Conservation (phyloP, 108 stramenopile genomes). For the Fragilaria crotonensis region DNA sequence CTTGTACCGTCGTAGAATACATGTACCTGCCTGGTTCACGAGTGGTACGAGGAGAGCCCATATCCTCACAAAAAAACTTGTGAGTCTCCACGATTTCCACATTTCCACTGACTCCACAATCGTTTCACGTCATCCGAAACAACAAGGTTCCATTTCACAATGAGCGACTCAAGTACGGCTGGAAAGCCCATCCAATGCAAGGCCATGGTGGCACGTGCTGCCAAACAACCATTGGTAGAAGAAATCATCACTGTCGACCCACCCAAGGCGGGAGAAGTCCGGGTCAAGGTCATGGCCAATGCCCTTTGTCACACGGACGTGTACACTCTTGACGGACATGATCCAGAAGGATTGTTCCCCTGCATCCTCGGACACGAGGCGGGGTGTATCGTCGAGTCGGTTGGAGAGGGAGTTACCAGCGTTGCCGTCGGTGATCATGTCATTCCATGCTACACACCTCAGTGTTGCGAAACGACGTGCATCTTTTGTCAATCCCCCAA, state of each 20-base stretch:
- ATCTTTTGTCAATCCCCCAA: constrained; percentile 83
- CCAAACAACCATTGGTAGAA: constrained; percentile 40
- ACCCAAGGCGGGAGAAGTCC: constrained; percentile 72
- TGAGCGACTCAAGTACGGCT: constrained; percentile 15
- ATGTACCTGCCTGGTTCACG: too few species aligned
- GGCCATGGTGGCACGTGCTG: constrained; percentile 53
- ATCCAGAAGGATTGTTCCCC: constrained; percentile 86
- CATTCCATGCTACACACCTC: constrained; percentile 81
- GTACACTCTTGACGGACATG: constrained; percentile 67
- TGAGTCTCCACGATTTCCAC: too few species aligned
- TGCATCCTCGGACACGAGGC: constrained; percentile 80
- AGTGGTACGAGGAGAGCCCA: too few species aligned
- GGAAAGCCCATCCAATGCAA: constrained; percentile 65
- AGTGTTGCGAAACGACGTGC: constrained; percentile 63
- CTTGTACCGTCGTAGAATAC: too few species aligned
- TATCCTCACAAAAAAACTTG: too few species aligned
- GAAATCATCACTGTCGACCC: constrained; percentile 70
- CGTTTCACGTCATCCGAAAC: too few species aligned
- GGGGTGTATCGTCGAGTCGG: constrained; percentile 5
- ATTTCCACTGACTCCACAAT: too few species aligned
- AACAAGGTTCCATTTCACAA: too few species aligned
- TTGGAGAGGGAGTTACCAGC: constrained; percentile 3
- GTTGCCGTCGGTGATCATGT: constrained; percentile 73
- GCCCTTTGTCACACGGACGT: constrained; percentile 76
- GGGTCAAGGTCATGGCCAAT: constrained; percentile 64